phyloP scores from a whole-genome alignment of 106 monocot genomes.

The Dendrobium catenatum region DNA sequence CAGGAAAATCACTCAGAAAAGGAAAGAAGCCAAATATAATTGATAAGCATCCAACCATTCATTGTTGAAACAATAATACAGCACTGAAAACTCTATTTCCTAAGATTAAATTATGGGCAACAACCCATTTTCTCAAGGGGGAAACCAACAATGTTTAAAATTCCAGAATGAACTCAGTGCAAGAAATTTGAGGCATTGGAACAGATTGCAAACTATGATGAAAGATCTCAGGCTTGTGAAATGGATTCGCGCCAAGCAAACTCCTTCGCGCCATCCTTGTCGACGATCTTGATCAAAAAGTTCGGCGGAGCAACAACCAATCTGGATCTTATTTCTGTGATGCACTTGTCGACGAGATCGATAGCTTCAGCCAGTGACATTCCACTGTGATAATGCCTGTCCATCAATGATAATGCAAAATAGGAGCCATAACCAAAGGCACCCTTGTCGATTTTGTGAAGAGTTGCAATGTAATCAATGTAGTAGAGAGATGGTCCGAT shows the following conservation, averaged over 20 bases:
- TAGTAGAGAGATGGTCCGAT: slow-evolving; percentile 81
- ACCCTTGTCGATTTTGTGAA: slow-evolving; percentile 91
- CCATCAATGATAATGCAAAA: slow-evolving; percentile 73
- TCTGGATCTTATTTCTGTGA: slow-evolving; percentile 67
- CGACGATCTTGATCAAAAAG: slow-evolving; percentile 89
- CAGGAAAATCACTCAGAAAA: too few species aligned
- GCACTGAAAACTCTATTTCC: too few species aligned
- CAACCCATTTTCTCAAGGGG: too few species aligned
- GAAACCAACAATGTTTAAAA: too few species aligned
- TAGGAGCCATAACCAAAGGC: slow-evolving; percentile 86
- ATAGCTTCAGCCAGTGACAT: slow-evolving; percentile 85
- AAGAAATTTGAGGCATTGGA: too few species aligned
- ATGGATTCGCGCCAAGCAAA: slow-evolving; percentile 77
- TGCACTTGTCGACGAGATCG: slow-evolving; percentile 70
- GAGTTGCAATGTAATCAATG: slow-evolving; percentile 87
- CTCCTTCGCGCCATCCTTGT: slow-evolving; percentile 80
- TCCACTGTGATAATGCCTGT: slow-evolving; percentile 57
- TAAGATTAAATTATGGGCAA: too few species aligned
- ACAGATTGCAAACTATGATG: too few species aligned
- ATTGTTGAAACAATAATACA: too few species aligned
- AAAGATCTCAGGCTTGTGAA: slow-evolving; percentile 8
- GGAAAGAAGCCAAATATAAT: too few species aligned
- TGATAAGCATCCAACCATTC: too few species aligned
- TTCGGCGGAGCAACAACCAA: slow-evolving; percentile 78
- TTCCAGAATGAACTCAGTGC: too few species aligned